These are phyloP conservation scores for Trichophyton rubrum DNA, from an alignment of 2,329 filamentous ascomycete genomes.

Conservation along the genomic window DNA sequence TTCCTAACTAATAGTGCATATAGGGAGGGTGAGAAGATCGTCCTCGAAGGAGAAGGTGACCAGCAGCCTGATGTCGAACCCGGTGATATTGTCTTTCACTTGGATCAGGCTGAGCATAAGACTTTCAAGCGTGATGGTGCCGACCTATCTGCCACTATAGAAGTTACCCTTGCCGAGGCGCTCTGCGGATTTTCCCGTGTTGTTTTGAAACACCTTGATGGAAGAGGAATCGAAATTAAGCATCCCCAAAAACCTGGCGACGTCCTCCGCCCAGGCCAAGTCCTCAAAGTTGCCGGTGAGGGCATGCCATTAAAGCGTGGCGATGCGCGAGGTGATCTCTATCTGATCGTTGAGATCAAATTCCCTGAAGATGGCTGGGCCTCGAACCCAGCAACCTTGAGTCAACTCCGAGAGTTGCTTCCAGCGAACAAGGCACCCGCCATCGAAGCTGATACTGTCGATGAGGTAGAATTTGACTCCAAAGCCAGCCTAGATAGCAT, in stretches of 20 bases:
- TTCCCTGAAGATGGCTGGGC: constrained; percentile 86
- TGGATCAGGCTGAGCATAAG: constrained; percentile 71
- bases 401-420: constrained; percentile 60
- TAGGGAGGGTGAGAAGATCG: constrained; percentile 68
- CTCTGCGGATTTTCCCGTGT: constrained; percentile 81
- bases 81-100: constrained; percentile 82
- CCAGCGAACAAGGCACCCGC: constrained; percentile 48
- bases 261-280: constrained; percentile 68
- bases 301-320: constrained; percentile 89
- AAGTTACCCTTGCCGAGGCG: constrained; percentile 70
- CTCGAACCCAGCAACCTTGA: constrained; percentile 55
- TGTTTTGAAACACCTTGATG: constrained; percentile 84
- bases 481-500: constrained; percentile 68
- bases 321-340: constrained; percentile 75
- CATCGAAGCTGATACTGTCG: constrained; percentile 61
- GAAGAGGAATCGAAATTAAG: constrained; percentile 70
- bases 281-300: constrained; percentile 75
- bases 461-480: constrained; percentile 79
- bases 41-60: constrained; percentile 86
- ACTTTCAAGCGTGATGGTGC: constrained; percentile 70
- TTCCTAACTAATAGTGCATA: background rate
- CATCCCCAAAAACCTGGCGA: constrained; percentile 66
- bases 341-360: constrained; percentile 69
- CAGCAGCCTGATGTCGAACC: constrained; percentile 79
- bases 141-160: constrained; percentile 70